phyloP scores from a whole-genome alignment of 768 basidiomycete genomes.

The Gymnopilus dilepis region DNA sequence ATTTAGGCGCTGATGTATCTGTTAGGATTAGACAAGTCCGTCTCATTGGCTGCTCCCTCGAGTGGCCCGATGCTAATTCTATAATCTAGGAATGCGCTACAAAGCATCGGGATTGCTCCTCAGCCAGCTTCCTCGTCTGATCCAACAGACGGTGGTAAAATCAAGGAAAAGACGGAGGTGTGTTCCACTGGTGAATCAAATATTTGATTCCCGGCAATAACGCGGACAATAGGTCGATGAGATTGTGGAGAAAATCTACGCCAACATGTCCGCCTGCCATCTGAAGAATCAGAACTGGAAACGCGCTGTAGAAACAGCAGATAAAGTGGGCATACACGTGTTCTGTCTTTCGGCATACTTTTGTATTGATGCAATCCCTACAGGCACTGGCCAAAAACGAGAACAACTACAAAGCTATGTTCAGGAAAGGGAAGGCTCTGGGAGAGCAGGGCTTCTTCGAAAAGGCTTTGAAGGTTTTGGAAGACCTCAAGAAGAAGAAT shows the following conservation, averaged over 20 bases:
- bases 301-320: slow-evolving; percentile 79
- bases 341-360: not conserved
- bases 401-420: slow-evolving; percentile 78
- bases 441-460: slow-evolving; percentile 80
- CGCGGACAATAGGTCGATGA: slow-evolving; percentile 60
- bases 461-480: slow-evolving; percentile 67
- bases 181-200: slow-evolving; percentile 8
- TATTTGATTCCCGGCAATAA: not conserved
- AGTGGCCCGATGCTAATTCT: not conserved
- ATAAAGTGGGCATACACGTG: slow-evolving; percentile 53
- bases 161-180: slow-evolving; percentile 74
- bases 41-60: slow-evolving; percentile 10
- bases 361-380: not conserved
- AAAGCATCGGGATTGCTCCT: slow-evolving; percentile 52
- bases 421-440: slow-evolving; percentile 80
- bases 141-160: slow-evolving; percentile 37
- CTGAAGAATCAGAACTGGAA: slow-evolving; percentile 82
- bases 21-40: slow-evolving; percentile 79
- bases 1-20: slow-evolving; percentile 72
- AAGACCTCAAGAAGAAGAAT: slow-evolving; percentile 68
- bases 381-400: slow-evolving; percentile 80
- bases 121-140: slow-evolving; percentile 27
- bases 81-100: slow-evolving; percentile 55
- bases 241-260: slow-evolving; percentile 80
- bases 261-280: slow-evolving; percentile 87